Evolutionary conservation across 2,329 filamentous ascomycete genomes (phyloP).

Genomic region (Aspergillus sp.): DNA sequence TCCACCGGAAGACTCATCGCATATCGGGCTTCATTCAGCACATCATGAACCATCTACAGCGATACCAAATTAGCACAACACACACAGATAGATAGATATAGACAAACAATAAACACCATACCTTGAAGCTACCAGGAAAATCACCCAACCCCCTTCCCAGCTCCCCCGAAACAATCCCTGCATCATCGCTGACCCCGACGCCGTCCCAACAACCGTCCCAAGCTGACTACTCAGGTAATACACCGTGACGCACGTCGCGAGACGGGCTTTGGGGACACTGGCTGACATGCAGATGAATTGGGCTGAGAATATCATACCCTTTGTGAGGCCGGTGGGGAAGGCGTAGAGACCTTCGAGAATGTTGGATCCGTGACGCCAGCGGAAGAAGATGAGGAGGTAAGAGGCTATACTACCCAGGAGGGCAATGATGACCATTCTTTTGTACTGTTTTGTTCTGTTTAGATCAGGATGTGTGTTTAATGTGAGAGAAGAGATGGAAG

Average conservation of each 20-base stretch:
- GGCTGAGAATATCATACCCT: conserved; percentile 9
- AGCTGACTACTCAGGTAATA: conserved; percentile 15
- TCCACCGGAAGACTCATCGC: background rate
- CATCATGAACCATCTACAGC: conserved; percentile 3
- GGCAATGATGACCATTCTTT: background rate
- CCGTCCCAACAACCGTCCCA: conserved; percentile 11
- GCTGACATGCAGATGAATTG: conserved; percentile 12
- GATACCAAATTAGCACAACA: too few relatives aligned
- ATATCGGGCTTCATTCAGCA: conserved; percentile 8
- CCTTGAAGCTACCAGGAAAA: background rate
- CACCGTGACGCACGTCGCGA: conserved; percentile 6
- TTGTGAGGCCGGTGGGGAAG: conserved; percentile 5
- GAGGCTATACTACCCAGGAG: background rate
- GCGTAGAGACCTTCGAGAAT: conserved; percentile 9
- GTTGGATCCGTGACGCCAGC: conserved; percentile 8
- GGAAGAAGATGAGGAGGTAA: conserved; percentile 7
- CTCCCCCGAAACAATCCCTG: conserved; percentile 6
- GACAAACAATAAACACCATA: too few relatives aligned
- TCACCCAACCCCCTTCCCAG: background rate
- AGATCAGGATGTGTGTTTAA: background rate
- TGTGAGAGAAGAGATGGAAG: background rate
- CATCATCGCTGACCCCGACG: conserved; percentile 6
- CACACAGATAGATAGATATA: too few relatives aligned
- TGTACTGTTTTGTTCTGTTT: conserved; percentile 2
- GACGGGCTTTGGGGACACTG: conserved; percentile 2